phyloP scores from a whole-genome alignment of 129 eudicot species.

The Helianthus annuus region HanXRQr2.0-SUNRISE NC_035444.2:100780661-100781160 shows the following conservation, averaged over 20 bases:
- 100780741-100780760: slow-evolving; percentile 4
- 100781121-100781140: slow-evolving; percentile 3
- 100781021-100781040: background rate
- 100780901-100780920: background rate
- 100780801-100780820: background rate
- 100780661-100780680: background rate
- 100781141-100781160: background rate
- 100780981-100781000: slow-evolving; percentile 3
- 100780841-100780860: background rate
- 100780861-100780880: background rate
- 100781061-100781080: background rate
- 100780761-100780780: slow-evolving; percentile 7
- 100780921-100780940: slow-evolving; percentile 1
- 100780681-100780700: background rate
- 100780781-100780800: background rate
- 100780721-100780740: slow-evolving; percentile 4
- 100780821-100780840: background rate
- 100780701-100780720: background rate
- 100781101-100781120: slow-evolving; percentile 8
- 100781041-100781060: background rate
- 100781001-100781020: slow-evolving; percentile 6
- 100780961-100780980: background rate
- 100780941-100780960: background rate
- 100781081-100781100: background rate
- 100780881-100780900: background rate